Percentiles rank a stretch among this genome's conserved stretches.
Evolutionary conservation across 2,329 filamentous ascomycete species (phyloP).

Genomic region (Chalaropsis thielavioides): DNA sequence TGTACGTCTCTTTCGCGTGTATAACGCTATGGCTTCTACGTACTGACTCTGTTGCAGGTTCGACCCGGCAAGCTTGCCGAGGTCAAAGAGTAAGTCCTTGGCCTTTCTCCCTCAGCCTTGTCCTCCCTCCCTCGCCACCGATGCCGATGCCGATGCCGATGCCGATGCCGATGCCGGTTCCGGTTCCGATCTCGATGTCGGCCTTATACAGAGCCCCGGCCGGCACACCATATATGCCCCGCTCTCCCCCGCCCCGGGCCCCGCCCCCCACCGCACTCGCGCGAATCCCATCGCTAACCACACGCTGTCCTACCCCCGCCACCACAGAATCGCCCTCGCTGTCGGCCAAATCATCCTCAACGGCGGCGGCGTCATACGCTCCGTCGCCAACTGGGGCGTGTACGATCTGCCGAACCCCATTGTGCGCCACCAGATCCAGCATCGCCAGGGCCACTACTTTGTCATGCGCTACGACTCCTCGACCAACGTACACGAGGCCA

Average conservation of each 20-base stretch:
- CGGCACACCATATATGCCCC: not conserved
- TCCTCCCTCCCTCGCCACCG: not conserved
- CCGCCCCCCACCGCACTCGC: not conserved
- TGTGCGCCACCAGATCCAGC: constrained; percentile 66
- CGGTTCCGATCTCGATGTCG: not conserved
- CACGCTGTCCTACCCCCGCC: not conserved
- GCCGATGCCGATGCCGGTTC: constrained; percentile 7
- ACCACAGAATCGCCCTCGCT: constrained; percentile 74
- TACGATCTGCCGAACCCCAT: constrained; percentile 72
- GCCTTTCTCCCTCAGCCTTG: not conserved
- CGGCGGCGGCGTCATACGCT: constrained; percentile 77
- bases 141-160: not conserved
- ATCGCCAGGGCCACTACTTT: constrained; percentile 88
- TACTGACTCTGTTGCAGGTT: constrained; percentile 43
- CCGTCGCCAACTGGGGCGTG: constrained; percentile 87
- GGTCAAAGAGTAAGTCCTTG: constrained; percentile 71
- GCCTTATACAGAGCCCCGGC: not conserved
- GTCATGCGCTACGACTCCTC: constrained; percentile 90
- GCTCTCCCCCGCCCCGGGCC: constrained; percentile 14
- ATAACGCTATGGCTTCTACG: not conserved
- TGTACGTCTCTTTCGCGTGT: constrained; percentile 44
- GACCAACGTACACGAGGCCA: constrained; percentile 54
- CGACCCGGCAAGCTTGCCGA: constrained; percentile 79
- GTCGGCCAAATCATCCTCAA: constrained; percentile 71
- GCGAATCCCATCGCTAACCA: constrained; percentile 4